These are phyloP conservation scores for Lichtheimia corymbifera DNA, from an alignment of 371 early-diverging fungal species.

Conservation along the genomic window DNA sequence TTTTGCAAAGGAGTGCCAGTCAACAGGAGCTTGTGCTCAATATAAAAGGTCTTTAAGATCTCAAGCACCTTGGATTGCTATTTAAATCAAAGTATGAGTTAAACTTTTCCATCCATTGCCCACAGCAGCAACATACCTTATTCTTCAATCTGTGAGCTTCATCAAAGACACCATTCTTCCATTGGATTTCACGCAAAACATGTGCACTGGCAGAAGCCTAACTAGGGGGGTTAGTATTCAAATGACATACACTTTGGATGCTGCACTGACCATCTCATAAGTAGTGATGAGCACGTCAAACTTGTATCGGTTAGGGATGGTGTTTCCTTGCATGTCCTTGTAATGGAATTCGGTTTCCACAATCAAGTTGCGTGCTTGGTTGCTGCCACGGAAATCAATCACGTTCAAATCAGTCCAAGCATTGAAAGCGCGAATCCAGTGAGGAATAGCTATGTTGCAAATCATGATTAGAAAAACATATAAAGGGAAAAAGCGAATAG, in stretches of 20 bases:
- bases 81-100: background rate
- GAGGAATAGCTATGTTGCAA: conserved; percentile 55
- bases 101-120: background rate
- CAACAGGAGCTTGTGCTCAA: conserved; percentile 48
- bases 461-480: background rate
- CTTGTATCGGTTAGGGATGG: conserved; percentile 59
- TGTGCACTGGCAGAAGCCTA: conserved; percentile 64
- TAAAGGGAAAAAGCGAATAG: background rate
- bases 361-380: conserved; percentile 57
- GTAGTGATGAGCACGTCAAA: conserved; percentile 89
- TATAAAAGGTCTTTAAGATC: conserved; percentile 40
- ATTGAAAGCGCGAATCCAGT: conserved; percentile 77
- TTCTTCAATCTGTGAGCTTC: conserved; percentile 98
- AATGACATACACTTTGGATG: background rate
- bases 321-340: conserved; percentile 53
- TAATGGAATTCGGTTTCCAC: conserved; percentile 75
- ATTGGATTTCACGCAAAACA: conserved; percentile 77
- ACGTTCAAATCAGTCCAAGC: conserved; percentile 81
- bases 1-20: conserved; percentile 90
- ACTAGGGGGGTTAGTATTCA: background rate
- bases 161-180: conserved; percentile 89
- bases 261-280: conserved; percentile 76
- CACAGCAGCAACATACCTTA: conserved; percentile 30
- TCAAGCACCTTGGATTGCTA: conserved; percentile 52
- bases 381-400: conserved; percentile 72